Evolutionary conservation across 1,284 basidiomycete genomes (phyloP).

Genomic region (Coniophora puteana): DNA sequence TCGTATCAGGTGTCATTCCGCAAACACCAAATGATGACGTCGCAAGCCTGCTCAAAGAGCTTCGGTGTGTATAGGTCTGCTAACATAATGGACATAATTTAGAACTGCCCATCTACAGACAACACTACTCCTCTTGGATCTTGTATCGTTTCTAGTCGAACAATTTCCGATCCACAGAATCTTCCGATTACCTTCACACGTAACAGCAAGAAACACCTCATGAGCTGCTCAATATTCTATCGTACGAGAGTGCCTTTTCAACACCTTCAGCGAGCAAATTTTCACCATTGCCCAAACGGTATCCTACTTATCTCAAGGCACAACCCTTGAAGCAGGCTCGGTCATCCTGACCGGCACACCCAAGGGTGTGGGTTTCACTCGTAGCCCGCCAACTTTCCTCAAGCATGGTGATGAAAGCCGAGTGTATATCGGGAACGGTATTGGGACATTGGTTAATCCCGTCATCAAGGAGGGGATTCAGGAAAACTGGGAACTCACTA

Average conservation of each 20-base stretch:
- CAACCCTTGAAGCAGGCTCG: constrained; percentile 80
- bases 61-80: constrained; percentile 58
- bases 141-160: constrained; percentile 62
- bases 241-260: constrained; percentile 13
- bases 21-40: constrained; percentile 69
- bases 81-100: background rate
- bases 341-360: constrained; percentile 82
- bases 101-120: constrained; percentile 47
- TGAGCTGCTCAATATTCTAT: constrained; percentile 41
- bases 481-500: no score
- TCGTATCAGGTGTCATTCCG: constrained; percentile 70
- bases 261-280: constrained; percentile 55
- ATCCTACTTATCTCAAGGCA: constrained; percentile 80
- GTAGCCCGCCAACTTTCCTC: constrained; percentile 66
- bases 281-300: constrained; percentile 72
- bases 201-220: constrained; percentile 68
- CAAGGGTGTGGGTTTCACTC: constrained; percentile 75
- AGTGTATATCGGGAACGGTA: constrained; percentile 61
- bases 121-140: constrained; percentile 78
- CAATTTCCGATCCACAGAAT: constrained; percentile 68
- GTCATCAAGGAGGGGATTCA: constrained; percentile 75
- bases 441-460: constrained; percentile 73
- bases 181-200: constrained; percentile 63
- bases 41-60: constrained; percentile 80
- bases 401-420: constrained; percentile 73